phyloP scores from a whole-genome alignment of 208 protist genomes.

The Acanthamoeba royreba region DNA sequence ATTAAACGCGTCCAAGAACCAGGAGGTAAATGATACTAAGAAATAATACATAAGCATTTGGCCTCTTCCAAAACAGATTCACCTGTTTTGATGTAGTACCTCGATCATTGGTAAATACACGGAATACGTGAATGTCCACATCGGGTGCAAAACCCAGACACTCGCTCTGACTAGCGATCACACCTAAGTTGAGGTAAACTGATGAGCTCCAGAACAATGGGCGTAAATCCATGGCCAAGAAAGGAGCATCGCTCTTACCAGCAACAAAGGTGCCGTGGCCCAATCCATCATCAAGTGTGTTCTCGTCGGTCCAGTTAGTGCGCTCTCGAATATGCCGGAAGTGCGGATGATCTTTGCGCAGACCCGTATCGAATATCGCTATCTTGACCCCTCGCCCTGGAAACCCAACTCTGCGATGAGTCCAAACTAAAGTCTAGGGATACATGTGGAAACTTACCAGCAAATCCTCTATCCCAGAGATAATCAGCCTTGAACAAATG shows the following conservation, averaged over 20 bases:
- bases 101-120: slow-evolving; percentile 91
- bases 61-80: too few species aligned
- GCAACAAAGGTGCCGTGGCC: slow-evolving; percentile 97
- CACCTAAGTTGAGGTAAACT: too few species aligned
- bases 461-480: slow-evolving; percentile 19
- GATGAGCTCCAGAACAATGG: too few species aligned
- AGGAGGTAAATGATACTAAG: slow-evolving; percentile 88
- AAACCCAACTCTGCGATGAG: not conserved
- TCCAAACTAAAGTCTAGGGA: too few species aligned
- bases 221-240: too few species aligned
- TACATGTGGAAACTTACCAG: too few species aligned
- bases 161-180: slow-evolving; percentile 80
- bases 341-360: slow-evolving; percentile 68
- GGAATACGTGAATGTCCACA: slow-evolving; percentile 87
- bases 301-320: slow-evolving; percentile 85
- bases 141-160: slow-evolving; percentile 92
- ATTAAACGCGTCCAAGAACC: slow-evolving; percentile 95
- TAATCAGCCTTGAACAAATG: slow-evolving; percentile 40
- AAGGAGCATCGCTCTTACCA: too few species aligned
- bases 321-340: slow-evolving; percentile 77
- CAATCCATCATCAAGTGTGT: slow-evolving; percentile 76
- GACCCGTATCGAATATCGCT: slow-evolving; percentile 89
- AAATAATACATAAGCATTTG: too few species aligned
- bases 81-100: too few species aligned
- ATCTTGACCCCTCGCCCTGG: slow-evolving; percentile 72